Conservation (phyloP, 139 green algal genomes). For the Coelastrella sp. region DNA sequence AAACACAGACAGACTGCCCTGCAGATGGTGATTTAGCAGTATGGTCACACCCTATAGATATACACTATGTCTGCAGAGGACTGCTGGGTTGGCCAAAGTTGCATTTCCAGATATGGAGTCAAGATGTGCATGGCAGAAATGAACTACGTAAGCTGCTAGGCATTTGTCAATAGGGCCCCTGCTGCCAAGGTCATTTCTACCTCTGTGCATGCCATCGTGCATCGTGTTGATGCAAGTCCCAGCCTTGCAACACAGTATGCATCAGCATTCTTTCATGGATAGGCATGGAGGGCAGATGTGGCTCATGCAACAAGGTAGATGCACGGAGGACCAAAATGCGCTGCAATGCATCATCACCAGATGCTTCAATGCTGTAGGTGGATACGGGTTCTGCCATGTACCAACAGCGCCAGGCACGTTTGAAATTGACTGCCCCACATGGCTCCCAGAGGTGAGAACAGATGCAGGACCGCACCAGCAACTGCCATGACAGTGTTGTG, state of each 20-base stretch:
- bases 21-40: conserved; percentile 71
- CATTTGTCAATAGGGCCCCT: background rate
- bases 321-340: too few species aligned
- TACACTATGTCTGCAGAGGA: conserved; percentile 77
- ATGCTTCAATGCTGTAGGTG: too few species aligned
- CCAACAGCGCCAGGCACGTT: conserved; percentile 76
- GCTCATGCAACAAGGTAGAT: too few species aligned
- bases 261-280: too few species aligned
- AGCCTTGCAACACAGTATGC: too few species aligned
- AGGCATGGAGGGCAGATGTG: too few species aligned
- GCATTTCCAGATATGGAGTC: conserved; percentile 84
- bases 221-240: background rate
- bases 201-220: background rate
- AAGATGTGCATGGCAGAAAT: conserved; percentile 75
- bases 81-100: conserved; percentile 84
- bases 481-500: too few species aligned
- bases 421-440: conserved; percentile 77
- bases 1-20: conserved; percentile 74
- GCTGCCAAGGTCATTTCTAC: background rate
- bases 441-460: conserved; percentile 74
- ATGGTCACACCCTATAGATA: conserved; percentile 82
- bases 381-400: conserved; percentile 86
- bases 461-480: too few species aligned
- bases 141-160: conserved; percentile 72
- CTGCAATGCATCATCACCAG: too few species aligned